Conservation (phyloP, 768 basidiomycete species). For the Trametes elegans region DNA sequence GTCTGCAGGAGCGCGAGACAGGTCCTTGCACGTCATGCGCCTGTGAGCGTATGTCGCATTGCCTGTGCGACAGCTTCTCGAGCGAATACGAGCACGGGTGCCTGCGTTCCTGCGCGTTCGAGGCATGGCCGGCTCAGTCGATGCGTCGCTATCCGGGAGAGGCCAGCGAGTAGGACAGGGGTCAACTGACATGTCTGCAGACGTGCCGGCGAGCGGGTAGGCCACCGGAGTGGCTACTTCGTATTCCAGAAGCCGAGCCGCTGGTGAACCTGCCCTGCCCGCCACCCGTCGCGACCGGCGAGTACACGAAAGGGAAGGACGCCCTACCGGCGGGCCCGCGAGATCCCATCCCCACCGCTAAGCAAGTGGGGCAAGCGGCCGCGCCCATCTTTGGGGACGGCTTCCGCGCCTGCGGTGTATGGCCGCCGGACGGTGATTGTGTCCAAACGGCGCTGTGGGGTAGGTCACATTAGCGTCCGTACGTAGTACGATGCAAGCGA, state of each 20-base stretch:
- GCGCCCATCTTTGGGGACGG: background rate
- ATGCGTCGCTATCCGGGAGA: background rate
- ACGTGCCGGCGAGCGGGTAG: too few species aligned
- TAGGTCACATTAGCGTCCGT: background rate
- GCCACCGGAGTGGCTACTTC: too few species aligned
- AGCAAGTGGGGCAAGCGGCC: background rate
- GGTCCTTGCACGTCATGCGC: background rate
- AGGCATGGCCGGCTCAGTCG: background rate
- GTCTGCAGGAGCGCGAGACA: background rate
- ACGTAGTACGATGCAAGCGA: background rate
- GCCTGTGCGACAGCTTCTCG: background rate
- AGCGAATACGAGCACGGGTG: background rate
- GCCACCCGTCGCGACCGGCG: constrained; percentile 6
- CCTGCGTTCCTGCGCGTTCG: background rate
- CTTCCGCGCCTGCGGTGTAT: background rate
- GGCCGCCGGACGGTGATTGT: background rate
- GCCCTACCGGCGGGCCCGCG: background rate
- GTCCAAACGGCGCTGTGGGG: constrained; percentile 4
- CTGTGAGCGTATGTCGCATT: background rate
- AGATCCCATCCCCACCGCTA: background rate
- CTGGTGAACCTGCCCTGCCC: background rate
- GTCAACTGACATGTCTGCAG: too few species aligned
- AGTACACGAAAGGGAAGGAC: too few species aligned
- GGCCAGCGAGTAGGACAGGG: too few species aligned
- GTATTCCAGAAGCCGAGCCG: background rate